Evolutionary conservation across 2,329 filamentous ascomycete genomes (phyloP), one percentile per base, ranked within the genome.

Genomic region (Trichoderma guizhouense): DNA sequence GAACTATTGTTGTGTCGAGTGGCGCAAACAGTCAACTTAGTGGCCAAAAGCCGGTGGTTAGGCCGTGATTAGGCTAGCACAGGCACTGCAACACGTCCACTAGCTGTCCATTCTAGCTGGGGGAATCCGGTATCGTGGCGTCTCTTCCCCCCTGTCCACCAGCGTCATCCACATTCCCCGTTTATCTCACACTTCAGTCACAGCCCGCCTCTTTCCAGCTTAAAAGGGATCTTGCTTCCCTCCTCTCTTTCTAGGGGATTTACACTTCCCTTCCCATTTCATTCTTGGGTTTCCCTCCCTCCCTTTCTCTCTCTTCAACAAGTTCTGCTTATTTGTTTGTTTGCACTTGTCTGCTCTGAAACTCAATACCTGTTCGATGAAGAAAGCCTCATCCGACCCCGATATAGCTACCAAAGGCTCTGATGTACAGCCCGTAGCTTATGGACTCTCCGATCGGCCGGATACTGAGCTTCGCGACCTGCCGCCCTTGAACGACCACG

Each of bases 401-500:
- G 83, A 84, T 80, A 84, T 83, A 88, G 84, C 87, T 85, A 84
- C 83, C 84, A 84, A 85, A 83, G 84, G 84, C 84, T 87, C 86
- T 82, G 85, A 84, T 86, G 83, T 85, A 82, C 80, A 80, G 81
- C 81, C 84, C 81, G 82, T 84, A 83, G 83, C 86, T 84, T 83
- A 88, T 88, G 87, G 86, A 85, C 82, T 80, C 82, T 78, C 75
- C 73, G 76, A 75, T 76, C 76, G 76, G 74, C 75, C 79, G 76
- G 76, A 82, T 77, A 81, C 79, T 77, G 79, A 78, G 30, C 55
- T 68, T 63, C 62, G 39, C 26, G 57, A 64, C 47, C 58, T 71
- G 32, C 30, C 65, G 36, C 39, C 61, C 58, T 39, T 72, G 71
- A 74, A 64, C 39, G 72, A 72, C 36, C 66, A 60, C 28, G 57